These are phyloP conservation scores for Sisymbrium altissimum DNA, from an alignment of 345 rosid species.

Conservation along the genomic window DNA sequence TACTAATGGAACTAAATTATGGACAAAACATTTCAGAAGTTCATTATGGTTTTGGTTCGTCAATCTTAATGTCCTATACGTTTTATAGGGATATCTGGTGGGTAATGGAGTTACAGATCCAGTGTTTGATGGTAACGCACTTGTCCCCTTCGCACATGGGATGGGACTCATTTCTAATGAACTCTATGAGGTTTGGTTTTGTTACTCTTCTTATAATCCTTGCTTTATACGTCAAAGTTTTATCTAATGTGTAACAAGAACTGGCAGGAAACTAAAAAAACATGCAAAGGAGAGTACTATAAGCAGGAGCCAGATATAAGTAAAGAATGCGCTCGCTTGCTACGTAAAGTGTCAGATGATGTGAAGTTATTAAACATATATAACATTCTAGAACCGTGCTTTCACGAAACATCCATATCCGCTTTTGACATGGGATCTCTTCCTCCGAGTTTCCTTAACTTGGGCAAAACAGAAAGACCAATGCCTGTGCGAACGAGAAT, in stretches of 20 bases:
- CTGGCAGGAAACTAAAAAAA: constrained; percentile 53
- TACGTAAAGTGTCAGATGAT: no score
- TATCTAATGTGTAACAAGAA: background rate
- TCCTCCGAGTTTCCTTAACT: constrained; percentile 55
- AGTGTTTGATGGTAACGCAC: constrained; percentile 71
- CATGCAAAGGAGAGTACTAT: constrained; percentile 58
- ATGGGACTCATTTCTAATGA: constrained; percentile 85
- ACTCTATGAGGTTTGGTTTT: constrained; percentile 54
- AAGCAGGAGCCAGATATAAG: background rate
- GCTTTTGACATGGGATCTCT: constrained; percentile 34
- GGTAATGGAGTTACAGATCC: constrained; percentile 87
- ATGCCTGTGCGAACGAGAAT: constrained; percentile 68
- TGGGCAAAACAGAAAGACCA: constrained; percentile 55
- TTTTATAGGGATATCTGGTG: constrained; percentile 73
- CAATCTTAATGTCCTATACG: background rate
- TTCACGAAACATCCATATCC: constrained; percentile 35
- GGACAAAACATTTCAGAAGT: no score
- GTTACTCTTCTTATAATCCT: no score
- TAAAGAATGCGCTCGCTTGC: constrained; percentile 30
- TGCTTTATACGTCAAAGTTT: no score
- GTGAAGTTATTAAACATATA: no score
- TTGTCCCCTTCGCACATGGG: constrained; percentile 86
- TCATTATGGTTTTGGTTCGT: background rate
- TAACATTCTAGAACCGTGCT: constrained; percentile 82
- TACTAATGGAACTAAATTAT: background rate